Evolutionary conservation across 345 rosid genomes (phyloP).

Genomic region (Sisymbrium altissimum): DNA sequence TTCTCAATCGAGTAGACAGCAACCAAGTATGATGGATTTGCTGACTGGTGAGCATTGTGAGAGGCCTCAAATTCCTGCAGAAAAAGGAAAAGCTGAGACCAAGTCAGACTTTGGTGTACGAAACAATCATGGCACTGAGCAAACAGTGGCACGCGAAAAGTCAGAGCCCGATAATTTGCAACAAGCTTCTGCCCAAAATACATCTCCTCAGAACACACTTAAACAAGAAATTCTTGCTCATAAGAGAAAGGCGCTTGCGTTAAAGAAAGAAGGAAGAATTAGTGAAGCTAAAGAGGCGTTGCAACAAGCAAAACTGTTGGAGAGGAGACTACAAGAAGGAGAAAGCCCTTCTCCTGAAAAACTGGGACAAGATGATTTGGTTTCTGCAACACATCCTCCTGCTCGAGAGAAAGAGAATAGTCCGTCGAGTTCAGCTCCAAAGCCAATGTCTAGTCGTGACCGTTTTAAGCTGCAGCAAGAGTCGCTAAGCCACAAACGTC

Average conservation of each 20-base stretch:
- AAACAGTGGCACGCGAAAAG: constrained; percentile 16
- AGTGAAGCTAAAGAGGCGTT: constrained; percentile 84
- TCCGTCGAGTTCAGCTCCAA: constrained; percentile 44
- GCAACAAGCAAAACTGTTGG: constrained; percentile 68
- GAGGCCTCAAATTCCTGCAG: constrained; percentile 27
- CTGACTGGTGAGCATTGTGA: constrained; percentile 42
- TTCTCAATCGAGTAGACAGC: constrained; percentile 29
- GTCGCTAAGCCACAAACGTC: constrained; percentile 79
- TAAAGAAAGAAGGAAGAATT: constrained; percentile 80
- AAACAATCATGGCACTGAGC: constrained; percentile 9
- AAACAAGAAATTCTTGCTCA: constrained; percentile 60
- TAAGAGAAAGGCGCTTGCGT: constrained; percentile 74
- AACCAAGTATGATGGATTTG: constrained; percentile 42
- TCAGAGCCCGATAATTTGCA: constrained; percentile 22
- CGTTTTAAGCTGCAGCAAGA: constrained; percentile 89
- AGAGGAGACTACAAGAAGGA: constrained; percentile 46
- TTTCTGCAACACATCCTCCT: constrained; percentile 28
- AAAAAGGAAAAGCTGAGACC: constrained; percentile 32
- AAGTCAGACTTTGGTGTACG: constrained; percentile 17
- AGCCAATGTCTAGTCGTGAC: constrained; percentile 69
- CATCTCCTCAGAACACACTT: constrained; percentile 40
- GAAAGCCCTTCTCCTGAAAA: constrained; percentile 38
- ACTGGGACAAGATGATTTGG: constrained; percentile 1
- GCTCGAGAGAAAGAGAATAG: constrained; percentile 42
- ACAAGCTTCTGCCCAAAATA: constrained; percentile 28